Evolutionary conservation across 768 basidiomycete genomes (phyloP), one percentile per base, ranked within the genome.

Genomic region (Pisolithus marmoratus): DNA sequence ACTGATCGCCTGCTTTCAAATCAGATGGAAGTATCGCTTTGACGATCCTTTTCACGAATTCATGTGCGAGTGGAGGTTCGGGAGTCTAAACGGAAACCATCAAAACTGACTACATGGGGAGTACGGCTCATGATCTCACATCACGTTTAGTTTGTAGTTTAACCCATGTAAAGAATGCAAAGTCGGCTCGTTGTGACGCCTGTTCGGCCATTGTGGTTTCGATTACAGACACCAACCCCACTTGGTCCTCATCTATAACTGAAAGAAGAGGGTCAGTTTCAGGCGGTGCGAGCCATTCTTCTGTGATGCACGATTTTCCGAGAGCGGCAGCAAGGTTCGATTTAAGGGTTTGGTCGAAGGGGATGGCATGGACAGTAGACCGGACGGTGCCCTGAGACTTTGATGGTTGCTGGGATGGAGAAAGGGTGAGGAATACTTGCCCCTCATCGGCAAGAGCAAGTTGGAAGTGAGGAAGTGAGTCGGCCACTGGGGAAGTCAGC

Each of bases 311-410:
- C 0, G 73, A 76, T 46, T 75, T 77, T 2, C 85, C 83, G 57
- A 89, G 72, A 0, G 83, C 85, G 47, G 72, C 72, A 3, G 82
- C 81, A 46, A 90, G 79, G 11, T 74, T 87, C 1, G 88, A 88
- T 8, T 63, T 71, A 1, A 63, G 47, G 2, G 81, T 83, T 6
- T 79, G 71, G 3, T 67, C 71, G 50, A 81, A 68, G 0, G 88
- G 88, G 1, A 87, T 69, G 23, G 82, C 74, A 36, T 87, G 68
- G 17, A 90, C 68, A 17, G 74, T 77, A 2, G 85, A 81, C 7
- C 75, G 77, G 46, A 48, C 54, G 8, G 50, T 17, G n/a, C 6
- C 7, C 7, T 2, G 19, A 52, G 42, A 67, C 40, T 59, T 53
- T 31, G 29, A 45, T 0, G 5, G 1, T 0, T 2, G 4, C 38